Evolutionary conservation across 129 eudicot genomes (phyloP).

Genomic region (Flaveria brownii): DNA sequence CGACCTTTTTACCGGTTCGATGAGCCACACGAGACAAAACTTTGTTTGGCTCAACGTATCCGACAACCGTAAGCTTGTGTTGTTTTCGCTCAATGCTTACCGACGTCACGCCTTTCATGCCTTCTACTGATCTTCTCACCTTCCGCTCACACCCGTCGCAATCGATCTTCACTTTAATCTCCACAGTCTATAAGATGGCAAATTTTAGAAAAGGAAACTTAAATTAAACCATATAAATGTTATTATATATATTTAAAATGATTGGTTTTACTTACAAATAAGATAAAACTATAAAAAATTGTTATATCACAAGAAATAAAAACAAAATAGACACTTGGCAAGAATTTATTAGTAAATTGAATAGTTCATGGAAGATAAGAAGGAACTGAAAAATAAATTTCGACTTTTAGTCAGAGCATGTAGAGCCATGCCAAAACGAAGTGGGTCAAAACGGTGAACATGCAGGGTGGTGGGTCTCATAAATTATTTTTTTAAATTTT

Average conservation of each 20-base stretch:
- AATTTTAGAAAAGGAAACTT: not conserved
- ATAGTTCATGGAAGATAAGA: slow-evolving; percentile 27
- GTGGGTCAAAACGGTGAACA: slow-evolving; percentile 24
- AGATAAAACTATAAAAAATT: not conserved
- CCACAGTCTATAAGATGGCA: slow-evolving; percentile 61
- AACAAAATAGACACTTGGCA: slow-evolving; percentile 1
- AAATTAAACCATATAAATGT: not conserved
- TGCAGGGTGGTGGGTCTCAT: slow-evolving; percentile 18
- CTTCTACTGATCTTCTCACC: slow-evolving; percentile 76
- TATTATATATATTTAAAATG: not conserved
- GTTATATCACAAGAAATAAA: not conserved
- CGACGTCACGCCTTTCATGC: slow-evolving; percentile 86
- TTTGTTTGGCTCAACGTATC: slow-evolving; percentile 79
- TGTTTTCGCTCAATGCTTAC: slow-evolving; percentile 67
- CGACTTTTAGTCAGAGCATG: slow-evolving; percentile 21
- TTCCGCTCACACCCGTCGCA: slow-evolving; percentile 94
- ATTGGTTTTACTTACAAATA: not conserved
- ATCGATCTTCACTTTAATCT: slow-evolving; percentile 81
- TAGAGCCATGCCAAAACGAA: slow-evolving; percentile 9
- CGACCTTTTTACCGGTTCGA: slow-evolving; percentile 89
- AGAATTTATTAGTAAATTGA: slow-evolving; percentile 21
- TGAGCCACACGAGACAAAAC: slow-evolving; percentile 79
- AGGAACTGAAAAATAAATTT: slow-evolving; percentile 2
- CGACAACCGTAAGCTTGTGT: slow-evolving; percentile 72
- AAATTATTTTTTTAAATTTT: not conserved